Evolutionary conservation across 2,329 filamentous ascomycete species (phyloP).

Genomic region (Fusarium tuaranense): DNA sequence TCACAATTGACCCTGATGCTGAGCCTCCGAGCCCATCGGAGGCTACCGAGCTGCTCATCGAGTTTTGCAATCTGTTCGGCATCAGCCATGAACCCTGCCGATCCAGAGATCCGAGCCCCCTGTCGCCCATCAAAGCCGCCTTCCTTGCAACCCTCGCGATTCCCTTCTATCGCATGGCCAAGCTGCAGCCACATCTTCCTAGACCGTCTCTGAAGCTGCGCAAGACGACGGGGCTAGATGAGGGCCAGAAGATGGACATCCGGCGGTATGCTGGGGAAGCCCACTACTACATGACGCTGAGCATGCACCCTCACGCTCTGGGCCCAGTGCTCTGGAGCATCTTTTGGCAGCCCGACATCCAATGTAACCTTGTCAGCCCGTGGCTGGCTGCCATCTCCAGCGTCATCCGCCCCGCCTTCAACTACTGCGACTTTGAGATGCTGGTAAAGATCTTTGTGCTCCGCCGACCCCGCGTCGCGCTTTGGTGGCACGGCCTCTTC

Average conservation of each 20-base stretch:
- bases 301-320: conserved; percentile 43
- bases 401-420: conserved; percentile 38
- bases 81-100: conserved; percentile 34
- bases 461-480: conserved; percentile 43
- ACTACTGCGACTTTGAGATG: conserved; percentile 37
- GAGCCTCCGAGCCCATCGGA: conserved; percentile 32
- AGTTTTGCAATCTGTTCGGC: conserved; percentile 43
- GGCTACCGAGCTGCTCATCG: conserved; percentile 41
- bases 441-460: conserved; percentile 40
- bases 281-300: conserved; percentile 48
- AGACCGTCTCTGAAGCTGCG: conserved; percentile 26
- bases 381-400: conserved; percentile 42
- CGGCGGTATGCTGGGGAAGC: conserved; percentile 36
- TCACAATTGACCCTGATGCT: conserved; percentile 25
- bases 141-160: conserved; percentile 43
- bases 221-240: conserved; percentile 10
- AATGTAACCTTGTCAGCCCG: conserved; percentile 47
- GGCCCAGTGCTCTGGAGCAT: conserved; percentile 47
- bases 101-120: conserved; percentile 9
- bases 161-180: conserved; percentile 44
- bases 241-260: conserved; percentile 25
- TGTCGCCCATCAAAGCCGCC: conserved; percentile 42
- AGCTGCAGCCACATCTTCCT: conserved; percentile 40
- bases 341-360: conserved; percentile 47
- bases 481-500: conserved; percentile 47